These are phyloP conservation scores for Diddensiella transvaalensis DNA, from an alignment of 805 yeast species.

Conservation along the genomic window DNA sequence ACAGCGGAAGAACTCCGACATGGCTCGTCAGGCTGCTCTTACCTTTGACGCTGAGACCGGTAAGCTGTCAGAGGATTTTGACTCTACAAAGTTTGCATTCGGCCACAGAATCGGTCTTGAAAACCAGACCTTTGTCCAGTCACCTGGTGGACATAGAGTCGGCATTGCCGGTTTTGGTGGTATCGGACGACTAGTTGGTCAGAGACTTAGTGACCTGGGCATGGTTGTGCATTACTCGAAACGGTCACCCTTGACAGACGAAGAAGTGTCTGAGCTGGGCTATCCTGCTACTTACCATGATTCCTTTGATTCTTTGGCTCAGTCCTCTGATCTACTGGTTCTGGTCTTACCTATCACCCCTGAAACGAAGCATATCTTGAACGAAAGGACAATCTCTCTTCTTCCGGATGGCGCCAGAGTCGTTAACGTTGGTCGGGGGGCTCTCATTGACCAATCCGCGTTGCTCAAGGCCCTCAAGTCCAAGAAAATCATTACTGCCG, in stretches of 20 bases:
- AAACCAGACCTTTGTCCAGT: constrained; percentile 45
- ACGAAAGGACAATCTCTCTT: constrained; percentile 43
- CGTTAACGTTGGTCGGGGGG: constrained; percentile 75
- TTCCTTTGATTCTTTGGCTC: constrained; percentile 43
- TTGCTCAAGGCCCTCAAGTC: constrained; percentile 54
- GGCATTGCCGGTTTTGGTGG: constrained; percentile 73
- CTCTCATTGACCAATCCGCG: constrained; percentile 64
- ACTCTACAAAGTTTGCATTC: constrained; percentile 35
- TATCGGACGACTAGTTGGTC: constrained; percentile 65
- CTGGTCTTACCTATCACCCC: constrained; percentile 65
- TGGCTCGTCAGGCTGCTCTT: constrained; percentile 38
- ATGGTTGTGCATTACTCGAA: constrained; percentile 64
- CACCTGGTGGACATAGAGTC: constrained; percentile 45
- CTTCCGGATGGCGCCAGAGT: constrained; percentile 56
- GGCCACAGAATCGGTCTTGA: constrained; percentile 45
- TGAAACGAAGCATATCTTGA: constrained; percentile 53
- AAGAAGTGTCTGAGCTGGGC: constrained; percentile 39
- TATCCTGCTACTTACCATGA: constrained; percentile 45
- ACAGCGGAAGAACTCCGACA: constrained; percentile 42
- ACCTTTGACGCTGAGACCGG: constrained; percentile 18
- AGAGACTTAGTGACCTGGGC: constrained; percentile 53
- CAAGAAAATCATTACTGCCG: constrained; percentile 62
- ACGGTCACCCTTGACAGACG: constrained; percentile 42
- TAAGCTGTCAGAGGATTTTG: background rate
- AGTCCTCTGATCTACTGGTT: constrained; percentile 52